Conservation (phyloP, 768 basidiomycete genomes). For the Tylopilus plumbeoviolaceoides region DNA sequence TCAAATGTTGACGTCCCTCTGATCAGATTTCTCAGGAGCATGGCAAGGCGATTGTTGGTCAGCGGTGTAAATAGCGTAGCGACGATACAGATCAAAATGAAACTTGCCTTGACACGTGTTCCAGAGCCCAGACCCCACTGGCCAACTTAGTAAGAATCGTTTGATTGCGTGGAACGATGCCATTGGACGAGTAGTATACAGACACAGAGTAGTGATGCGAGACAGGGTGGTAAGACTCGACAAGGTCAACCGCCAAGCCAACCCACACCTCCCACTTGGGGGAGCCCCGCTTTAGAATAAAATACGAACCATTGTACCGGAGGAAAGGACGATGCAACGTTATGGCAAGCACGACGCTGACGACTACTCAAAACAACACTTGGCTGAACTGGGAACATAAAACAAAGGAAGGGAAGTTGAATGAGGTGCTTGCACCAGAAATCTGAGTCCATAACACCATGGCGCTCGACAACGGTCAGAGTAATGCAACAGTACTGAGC, state of each 20-base stretch:
- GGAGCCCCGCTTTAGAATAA: constrained; percentile 16
- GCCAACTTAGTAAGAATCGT: too few species aligned
- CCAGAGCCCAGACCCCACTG: not conserved
- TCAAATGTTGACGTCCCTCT: constrained; percentile 2
- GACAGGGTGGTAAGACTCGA: constrained; percentile 16
- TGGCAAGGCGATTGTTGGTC: constrained; percentile 76
- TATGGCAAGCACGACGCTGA: constrained; percentile 26
- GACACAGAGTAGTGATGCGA: constrained; percentile 10
- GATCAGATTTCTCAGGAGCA: constrained; percentile 53
- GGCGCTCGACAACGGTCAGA: constrained; percentile 6
- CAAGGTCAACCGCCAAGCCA: constrained; percentile 38
- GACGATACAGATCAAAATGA: constrained; percentile 1
- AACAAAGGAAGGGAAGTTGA: constrained; percentile 24
- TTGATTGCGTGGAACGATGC: constrained; percentile 4
- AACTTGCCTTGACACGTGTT: not conserved
- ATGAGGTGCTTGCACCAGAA: constrained; percentile 24
- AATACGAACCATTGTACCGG: constrained; percentile 18
- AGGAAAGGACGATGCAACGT: constrained; percentile 17
- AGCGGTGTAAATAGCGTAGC: constrained; percentile 69
- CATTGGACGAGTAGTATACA: constrained; percentile 12
- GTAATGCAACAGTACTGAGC: constrained; percentile 14
- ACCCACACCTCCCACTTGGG: constrained; percentile 7
- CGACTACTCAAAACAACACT: constrained; percentile 28
- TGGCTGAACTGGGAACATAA: constrained; percentile 17
- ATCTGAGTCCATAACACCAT: constrained; percentile 18